Evolutionary conservation across 2,329 filamentous ascomycete species (phyloP).

Genomic region (Berkeleyomyces rouxiae): DNA sequence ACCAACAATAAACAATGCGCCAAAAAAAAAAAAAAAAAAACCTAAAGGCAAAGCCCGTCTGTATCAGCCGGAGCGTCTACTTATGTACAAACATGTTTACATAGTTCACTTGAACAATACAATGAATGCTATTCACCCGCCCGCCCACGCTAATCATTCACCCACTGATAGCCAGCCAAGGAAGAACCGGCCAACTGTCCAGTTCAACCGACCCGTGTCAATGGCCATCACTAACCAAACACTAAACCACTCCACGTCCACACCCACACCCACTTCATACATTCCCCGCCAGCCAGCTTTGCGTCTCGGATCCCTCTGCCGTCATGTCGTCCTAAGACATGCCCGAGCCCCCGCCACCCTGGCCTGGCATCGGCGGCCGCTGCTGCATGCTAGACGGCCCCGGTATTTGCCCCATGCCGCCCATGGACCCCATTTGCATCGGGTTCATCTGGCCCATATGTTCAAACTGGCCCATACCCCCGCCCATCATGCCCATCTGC

Average conservation of each 20-base stretch:
- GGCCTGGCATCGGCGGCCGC: conserved; percentile 11
- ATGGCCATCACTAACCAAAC: background rate
- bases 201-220: background rate
- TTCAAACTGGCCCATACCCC: conserved; percentile 9
- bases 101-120: no score
- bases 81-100: no score
- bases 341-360: conserved; percentile 8
- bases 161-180: no score
- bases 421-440: conserved; percentile 12
- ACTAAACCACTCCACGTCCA: background rate
- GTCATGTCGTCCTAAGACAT: conserved; percentile 13
- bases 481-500: conserved; percentile 12
- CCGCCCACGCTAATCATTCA: no score
- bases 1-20: no score
- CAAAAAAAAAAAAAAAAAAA: no score
- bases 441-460: conserved; percentile 10
- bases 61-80: no score
- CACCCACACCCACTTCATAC: background rate
- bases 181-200: no score
- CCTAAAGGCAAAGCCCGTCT: no score
- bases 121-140: no score
- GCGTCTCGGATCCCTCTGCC: background rate
- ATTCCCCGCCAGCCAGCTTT: background rate
- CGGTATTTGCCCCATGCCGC: conserved; percentile 10
- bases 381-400: conserved; percentile 6